Percentiles rank a stretch among this genome's conserved stretches.
Conservation (phyloP, 106 monocot genomes). For the Dendrobium nobile region DNA sequence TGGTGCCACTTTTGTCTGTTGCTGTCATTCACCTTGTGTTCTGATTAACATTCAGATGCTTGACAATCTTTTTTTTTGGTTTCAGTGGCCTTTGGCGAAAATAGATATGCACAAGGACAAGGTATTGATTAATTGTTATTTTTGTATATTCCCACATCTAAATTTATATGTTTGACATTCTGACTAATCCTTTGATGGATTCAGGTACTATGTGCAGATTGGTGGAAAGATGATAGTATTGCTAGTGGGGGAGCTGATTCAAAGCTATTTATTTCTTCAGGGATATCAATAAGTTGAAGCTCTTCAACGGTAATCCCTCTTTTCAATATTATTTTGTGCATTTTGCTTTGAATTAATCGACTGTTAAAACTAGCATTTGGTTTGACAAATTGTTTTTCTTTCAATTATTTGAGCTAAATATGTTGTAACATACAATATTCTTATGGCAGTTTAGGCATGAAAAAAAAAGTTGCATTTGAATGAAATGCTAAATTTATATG, state of each 20-base stretch:
- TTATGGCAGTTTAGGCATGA: too few relatives aligned
- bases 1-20: background rate
- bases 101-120: constrained; percentile 76
- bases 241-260: constrained; percentile 91
- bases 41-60: background rate
- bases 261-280: constrained; percentile 64
- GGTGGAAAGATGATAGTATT: constrained; percentile 91
- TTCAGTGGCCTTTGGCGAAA: constrained; percentile 75
- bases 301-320: background rate
- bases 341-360: background rate
- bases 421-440: too few relatives aligned
- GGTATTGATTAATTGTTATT: constrained; percentile 24
- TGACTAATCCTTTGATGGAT: constrained; percentile 9
- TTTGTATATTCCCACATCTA: background rate
- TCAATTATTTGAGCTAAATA: background rate
- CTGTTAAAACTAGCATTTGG: too few relatives aligned
- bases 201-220: constrained; percentile 79
- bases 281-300: constrained; percentile 35
- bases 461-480: too few relatives aligned
- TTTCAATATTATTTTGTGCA: background rate
- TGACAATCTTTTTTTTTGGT: constrained; percentile 1
- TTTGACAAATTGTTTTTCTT: background rate
- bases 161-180: background rate
- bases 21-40: background rate
- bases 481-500: too few relatives aligned